Percentiles rank a stretch among this genome's conserved stretches.
phyloP scores from a whole-genome alignment of 1,139 yeast genomes.

The Hemisphaericaspora xylofermentans region DNA sequence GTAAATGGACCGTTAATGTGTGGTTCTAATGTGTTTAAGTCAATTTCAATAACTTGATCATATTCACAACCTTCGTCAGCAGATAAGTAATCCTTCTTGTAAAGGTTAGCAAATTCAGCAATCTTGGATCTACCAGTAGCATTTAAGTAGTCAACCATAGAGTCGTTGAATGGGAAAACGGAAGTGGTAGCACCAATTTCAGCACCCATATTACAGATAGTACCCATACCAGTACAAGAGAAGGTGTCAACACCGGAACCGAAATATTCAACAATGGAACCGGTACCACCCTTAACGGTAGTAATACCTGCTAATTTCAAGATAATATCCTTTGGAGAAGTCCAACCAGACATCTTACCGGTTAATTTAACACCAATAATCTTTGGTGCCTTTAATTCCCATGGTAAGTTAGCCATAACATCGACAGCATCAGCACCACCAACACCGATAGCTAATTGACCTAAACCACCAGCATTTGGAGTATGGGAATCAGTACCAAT shows the following conservation, averaged over 20 bases:
- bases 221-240: conserved; percentile 99
- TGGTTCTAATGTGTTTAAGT: conserved; percentile 94
- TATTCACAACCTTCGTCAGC: conserved; percentile 96
- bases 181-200: conserved; percentile 99
- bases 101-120: conserved; percentile 75
- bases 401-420: conserved; percentile 90
- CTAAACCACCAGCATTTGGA: conserved; percentile 99
- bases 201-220: conserved; percentile 99
- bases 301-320: conserved; percentile 94
- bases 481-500: conserved; percentile 99
- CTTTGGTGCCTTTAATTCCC: conserved; percentile 99
- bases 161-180: conserved; percentile 92
- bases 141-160: conserved; percentile 84
- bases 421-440: conserved; percentile 99
- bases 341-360: conserved; percentile 96
- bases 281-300: conserved; percentile 99
- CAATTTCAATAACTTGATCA: conserved; percentile 93
- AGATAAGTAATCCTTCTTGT: conserved; percentile 73
- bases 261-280: conserved; percentile 94
- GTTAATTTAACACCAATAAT: conserved; percentile 95
- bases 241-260: conserved; percentile 96
- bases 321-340: conserved; percentile 97
- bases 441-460: conserved; percentile 98
- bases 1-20: conserved; percentile 99
- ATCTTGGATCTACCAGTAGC: conserved; percentile 87